Base-by-base conservation (phyloP, 2,329 filamentous ascomycete genomes). In the Davidsoniella eucalypti region DNA sequence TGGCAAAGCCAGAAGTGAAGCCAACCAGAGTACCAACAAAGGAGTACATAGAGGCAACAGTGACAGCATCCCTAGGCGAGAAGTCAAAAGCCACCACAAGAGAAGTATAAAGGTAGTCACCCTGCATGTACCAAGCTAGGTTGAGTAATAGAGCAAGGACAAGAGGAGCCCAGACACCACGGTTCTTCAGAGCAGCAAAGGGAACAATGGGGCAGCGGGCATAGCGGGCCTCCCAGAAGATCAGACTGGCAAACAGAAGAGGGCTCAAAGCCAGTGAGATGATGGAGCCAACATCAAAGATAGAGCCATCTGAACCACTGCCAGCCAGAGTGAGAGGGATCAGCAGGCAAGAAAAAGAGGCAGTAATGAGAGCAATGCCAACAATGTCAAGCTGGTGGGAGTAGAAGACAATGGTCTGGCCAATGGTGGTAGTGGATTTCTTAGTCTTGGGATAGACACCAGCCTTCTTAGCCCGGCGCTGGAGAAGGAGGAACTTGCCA, bases 401-500 rank as follows among this genome's bases (percentile, higher is more conserved):
- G 1, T 70, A 62, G 54, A 17, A n/a, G 59, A 38, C 38, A 69
- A 61, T 44, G 57, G 59, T 37, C 58, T 51, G 21, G 21, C 21
- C 4, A 23, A 23, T 23, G 5, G 4, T 23, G 21, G 53, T 59
- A 56, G 18, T 56, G 47, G 58, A 65, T 64, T 23, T 23, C 21
- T 23, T 5, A 23, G 21, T 23, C 21, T 23, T 21, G 21, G 21
- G 21, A 21, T 21, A 21, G 21, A 21, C 21, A 21, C 21, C 4
- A 21, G 21, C 21, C 21, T 21, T 21, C 21, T 21, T 21, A 5
- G 76, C 77, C 18, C 75, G 71, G 14, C 63, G 67, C 9, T 67
- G 80, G 54, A 80, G 77, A 59, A 81, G 75, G 54, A 65, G 67
- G 67, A 72, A 82, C 75, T 81, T 80, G 56, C 75, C 76, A 36